Conservation (phyloP, 2,329 filamentous ascomycete genomes). For the Aspergillus sp. region DNA sequence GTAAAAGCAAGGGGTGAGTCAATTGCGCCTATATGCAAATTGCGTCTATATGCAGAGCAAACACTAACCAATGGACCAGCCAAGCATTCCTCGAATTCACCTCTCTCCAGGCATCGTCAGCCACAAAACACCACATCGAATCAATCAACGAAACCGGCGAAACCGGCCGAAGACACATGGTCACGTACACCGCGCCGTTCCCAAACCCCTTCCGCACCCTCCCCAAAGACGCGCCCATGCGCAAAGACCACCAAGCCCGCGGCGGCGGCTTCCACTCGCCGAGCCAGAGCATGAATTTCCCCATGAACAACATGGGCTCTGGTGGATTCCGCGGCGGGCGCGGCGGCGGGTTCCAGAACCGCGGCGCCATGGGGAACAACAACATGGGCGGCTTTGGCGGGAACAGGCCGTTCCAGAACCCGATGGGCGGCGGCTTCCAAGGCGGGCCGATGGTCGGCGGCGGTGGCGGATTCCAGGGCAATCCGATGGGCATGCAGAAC, state of each 20-base stretch:
- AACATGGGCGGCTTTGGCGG: conserved; percentile 43
- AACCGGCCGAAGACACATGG: conserved; percentile 56
- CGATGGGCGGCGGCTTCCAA: conserved; percentile 34
- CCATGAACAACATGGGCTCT: conserved; percentile 36
- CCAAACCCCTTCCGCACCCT: conserved; percentile 84
- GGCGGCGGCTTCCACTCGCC: conserved; percentile 39
- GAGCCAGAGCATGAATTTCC: conserved; percentile 33
- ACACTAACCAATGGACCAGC: conserved; percentile 42
- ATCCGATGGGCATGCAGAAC: conserved; percentile 42
- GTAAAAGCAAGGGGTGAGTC: conserved; percentile 89
- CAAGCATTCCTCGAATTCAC: conserved; percentile 79
- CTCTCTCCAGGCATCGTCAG: conserved; percentile 74
- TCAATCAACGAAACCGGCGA: conserved; percentile 47
- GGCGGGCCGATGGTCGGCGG: conserved; percentile 40
- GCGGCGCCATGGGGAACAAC: conserved; percentile 20
- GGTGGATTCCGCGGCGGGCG: conserved; percentile 48
- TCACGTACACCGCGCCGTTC: conserved; percentile 65
- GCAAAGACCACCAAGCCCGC: conserved; percentile 52
- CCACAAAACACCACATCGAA: conserved; percentile 74
- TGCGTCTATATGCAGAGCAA: background rate
- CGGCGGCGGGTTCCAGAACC: conserved; percentile 34
- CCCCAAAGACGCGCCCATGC: conserved; percentile 74
- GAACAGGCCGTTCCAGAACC: conserved; percentile 41
- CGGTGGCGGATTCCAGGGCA: conserved; percentile 32
- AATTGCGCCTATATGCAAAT: background rate